Base-by-base conservation (phyloP, 208 protist genomes). In the Willaertia magna region DNA sequence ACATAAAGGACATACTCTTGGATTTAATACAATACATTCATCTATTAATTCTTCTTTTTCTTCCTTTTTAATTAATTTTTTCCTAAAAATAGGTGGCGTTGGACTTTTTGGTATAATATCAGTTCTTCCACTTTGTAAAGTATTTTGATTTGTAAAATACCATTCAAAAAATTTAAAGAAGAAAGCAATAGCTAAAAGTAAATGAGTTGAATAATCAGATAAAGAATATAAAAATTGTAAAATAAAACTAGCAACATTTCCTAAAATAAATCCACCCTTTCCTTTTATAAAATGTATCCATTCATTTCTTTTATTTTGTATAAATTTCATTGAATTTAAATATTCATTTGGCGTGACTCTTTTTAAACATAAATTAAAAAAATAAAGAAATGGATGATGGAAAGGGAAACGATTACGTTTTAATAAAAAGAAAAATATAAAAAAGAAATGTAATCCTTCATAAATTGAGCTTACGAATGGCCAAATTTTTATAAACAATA, bases 131-230 rank as follows among this genome's bases (percentile, higher is more conserved):
- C 16, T 12, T 47, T 43, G 7, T 1, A 48, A 1, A 34, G 55
- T 22, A n/a, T 11, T 20, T 83, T 83, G 46, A 55, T 22, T 83
- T 6, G 1, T 55, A 26, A 47, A 83, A 6, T 42, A 83, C 78
- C 78, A 83, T 55, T 83, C 78, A 9, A 83, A 83, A 26, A 83
- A 83, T 26, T 83, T 83, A 26, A 55, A 83, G 2, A 55, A 22
- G 22, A 83, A 83, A 11, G 46, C 78, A 16, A 48, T 42, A n/a
- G 30, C 30, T 26, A 83, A 52, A 2, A 83, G n/a, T 43, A 83
- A 55, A 55, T 83, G 78, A 11, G 46, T 83, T 40, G 78, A 83
- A 42, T 83, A 83, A 40, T 83, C 78, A 20, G 78, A 83, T 14
- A 83, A 1, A 20, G 34, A 30, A 14, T 83, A 55, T 26, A 40